Conservation (phyloP, 352 stramenopile genomes). For the Blastocystis sp. region DNA sequence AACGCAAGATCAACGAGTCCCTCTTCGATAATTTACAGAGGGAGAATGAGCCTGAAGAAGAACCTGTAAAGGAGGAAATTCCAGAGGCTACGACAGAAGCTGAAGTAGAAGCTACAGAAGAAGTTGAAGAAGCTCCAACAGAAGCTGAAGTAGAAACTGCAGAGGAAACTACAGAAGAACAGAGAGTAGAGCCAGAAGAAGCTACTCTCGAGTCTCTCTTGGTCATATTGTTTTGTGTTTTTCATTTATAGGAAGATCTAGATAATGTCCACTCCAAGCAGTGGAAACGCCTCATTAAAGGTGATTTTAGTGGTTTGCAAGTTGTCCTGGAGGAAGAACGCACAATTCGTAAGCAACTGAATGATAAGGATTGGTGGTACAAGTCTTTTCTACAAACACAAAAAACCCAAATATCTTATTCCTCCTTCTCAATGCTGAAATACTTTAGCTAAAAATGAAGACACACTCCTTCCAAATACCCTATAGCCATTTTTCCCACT, state of each 20-base stretch:
- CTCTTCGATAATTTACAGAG: background rate
- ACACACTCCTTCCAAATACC: conserved; percentile 68
- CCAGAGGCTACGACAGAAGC: background rate
- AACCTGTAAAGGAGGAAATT: background rate
- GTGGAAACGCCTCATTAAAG: background rate
- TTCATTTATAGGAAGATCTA: background rate
- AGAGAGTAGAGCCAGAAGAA: background rate
- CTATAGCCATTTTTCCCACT: conserved; percentile 96
- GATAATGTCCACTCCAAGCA: background rate
- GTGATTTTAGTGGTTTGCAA: background rate
- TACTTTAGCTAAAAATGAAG: conserved; percentile 17
- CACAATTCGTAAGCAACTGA: conserved; percentile 1
- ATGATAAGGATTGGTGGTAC: background rate
- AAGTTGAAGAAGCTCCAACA: background rate
- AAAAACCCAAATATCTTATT: conserved; percentile 10
- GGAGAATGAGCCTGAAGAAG: background rate
- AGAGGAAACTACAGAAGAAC: background rate
- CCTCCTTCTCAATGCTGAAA: conserved; percentile 51
- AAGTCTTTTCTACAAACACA: background rate
- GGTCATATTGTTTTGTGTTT: background rate
- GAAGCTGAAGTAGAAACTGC: background rate
- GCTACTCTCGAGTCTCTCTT: background rate
- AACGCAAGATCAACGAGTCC: conserved; percentile 6
- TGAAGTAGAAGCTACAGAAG: background rate
- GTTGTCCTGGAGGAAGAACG: background rate